Base-by-base conservation (phyloP, 1,284 basidiomycete genomes). In the Fomitopsis schrenkii region DNA sequence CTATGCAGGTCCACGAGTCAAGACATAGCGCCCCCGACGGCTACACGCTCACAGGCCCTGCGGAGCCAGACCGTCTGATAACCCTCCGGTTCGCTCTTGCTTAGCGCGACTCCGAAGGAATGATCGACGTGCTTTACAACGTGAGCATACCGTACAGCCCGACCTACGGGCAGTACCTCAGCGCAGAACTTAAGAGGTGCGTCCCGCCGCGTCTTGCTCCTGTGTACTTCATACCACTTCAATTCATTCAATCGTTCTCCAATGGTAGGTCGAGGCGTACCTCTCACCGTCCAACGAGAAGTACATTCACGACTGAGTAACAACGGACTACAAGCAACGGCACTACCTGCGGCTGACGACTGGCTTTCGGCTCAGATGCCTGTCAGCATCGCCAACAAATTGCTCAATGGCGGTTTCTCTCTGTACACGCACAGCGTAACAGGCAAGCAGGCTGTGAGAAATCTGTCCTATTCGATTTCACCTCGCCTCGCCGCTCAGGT, bases 351-450 rank as follows among this genome's bases (percentile, higher is more conserved):
- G 55, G 73, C 71, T 42, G 78, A 76, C 10, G 78, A 80, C 62
- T 80, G 78, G 78, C 59, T 80, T 41, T 60, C 69, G 5, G 71
- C 80, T 64, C 68, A 71, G 17, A 66, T 76, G 15, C 72, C 77
- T 10, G 72, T 78, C 46, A 45, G 41, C 38, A 41, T 2, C 33
- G 52, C 52, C 15, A 59, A 59, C 45, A 28, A 42, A 2, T 66
- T 79, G 6, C 64, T 79, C 33, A 62, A 66, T 36, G 66, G 75
- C 38, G 63, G 76, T 19, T 79, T 74, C 65, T 64, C 70, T 38
- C 63, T 68, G 19, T 79, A 75, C 65, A 69, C 64, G n/a, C 74
- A 79, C 62, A 45, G 64, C n/a, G 65, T 66, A 26, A 74, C 68
- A 8, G 73, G 74, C 54, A 57, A 71, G 59, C 59, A 67, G 36